phyloP scores from a whole-genome alignment of 2,329 filamentous ascomycete genomes.

The Fusarium poae region DNA sequence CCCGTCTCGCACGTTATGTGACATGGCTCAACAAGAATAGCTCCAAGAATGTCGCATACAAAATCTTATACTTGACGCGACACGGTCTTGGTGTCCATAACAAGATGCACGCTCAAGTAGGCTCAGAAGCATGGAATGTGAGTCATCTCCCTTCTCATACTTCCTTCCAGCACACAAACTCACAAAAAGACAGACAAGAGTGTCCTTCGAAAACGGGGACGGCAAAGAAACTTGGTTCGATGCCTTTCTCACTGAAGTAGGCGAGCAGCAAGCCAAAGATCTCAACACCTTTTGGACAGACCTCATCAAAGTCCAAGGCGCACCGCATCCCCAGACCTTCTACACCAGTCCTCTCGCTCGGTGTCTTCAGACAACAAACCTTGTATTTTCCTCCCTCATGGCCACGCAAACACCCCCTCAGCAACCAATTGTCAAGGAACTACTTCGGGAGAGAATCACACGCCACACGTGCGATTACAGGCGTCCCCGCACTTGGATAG shows the following conservation, averaged over 20 bases:
- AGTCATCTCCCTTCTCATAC: conserved; percentile 16
- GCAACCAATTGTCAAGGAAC: conserved; percentile 67
- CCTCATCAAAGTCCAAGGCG: conserved; percentile 59
- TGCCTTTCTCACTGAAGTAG: conserved; percentile 64
- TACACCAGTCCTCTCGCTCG: conserved; percentile 71
- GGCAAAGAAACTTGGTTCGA: conserved; percentile 57
- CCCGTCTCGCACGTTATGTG: conserved; percentile 63
- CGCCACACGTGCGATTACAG: conserved; percentile 73
- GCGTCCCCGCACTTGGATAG: conserved; percentile 62
- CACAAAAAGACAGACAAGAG: conserved; percentile 47
- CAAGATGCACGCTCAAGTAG: conserved; percentile 67
- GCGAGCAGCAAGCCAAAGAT: conserved; percentile 65
- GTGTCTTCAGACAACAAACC: conserved; percentile 68
- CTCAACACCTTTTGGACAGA: conserved; percentile 66
- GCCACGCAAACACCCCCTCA: conserved; percentile 57
- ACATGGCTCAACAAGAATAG: conserved; percentile 59
- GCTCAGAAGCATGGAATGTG: conserved; percentile 68
- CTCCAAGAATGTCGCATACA: conserved; percentile 62
- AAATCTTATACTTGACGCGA: conserved; percentile 66
- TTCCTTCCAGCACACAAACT: background rate
- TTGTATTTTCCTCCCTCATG: conserved; percentile 62
- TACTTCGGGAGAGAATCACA: conserved; percentile 70
- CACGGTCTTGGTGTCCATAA: conserved; percentile 68
- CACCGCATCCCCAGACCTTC: conserved; percentile 66
- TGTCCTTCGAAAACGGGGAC: conserved; percentile 57